Evolutionary conservation across 495 filamentous ascomycete genomes (phyloP).

Genomic region (Patellaria atrata): DNA sequence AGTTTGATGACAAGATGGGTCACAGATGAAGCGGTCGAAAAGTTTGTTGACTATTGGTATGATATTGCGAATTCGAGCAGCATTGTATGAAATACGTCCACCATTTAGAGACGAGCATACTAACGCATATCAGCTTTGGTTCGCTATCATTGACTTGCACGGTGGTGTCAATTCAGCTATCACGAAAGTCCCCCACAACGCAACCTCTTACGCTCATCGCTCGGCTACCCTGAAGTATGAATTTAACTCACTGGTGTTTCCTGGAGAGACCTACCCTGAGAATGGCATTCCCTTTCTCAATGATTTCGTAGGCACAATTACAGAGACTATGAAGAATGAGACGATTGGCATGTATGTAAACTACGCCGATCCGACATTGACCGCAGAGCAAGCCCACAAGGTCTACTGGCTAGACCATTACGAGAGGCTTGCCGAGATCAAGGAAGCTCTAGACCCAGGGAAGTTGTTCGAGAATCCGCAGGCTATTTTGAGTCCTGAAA

Average conservation of each 20-base stretch:
- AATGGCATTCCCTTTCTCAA: slow-evolving; percentile 33
- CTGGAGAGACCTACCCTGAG: slow-evolving; percentile 24
- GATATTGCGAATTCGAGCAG: no score
- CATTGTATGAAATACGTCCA: no score
- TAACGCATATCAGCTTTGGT: slow-evolving; percentile 11
- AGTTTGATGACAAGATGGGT: no score
- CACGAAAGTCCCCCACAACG: slow-evolving; percentile 8
- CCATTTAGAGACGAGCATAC: no score
- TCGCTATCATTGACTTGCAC: slow-evolving; percentile 19
- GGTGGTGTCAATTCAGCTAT: slow-evolving; percentile 16
- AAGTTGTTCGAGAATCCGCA: slow-evolving; percentile 52
- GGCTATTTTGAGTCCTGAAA: no score
- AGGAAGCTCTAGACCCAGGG: slow-evolving; percentile 39
- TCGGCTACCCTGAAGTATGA: slow-evolving; percentile 46
- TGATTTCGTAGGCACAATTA: slow-evolving; percentile 23
- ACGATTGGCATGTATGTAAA: slow-evolving; percentile 45
- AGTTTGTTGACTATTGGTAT: no score
- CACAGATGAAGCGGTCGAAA: no score
- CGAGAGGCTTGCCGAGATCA: slow-evolving; percentile 33
- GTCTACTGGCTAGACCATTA: slow-evolving; percentile 45
- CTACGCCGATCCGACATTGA: slow-evolving; percentile 51
- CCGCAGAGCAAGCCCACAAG: slow-evolving; percentile 30
- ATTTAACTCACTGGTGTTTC: slow-evolving; percentile 27
- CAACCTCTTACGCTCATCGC: slow-evolving; percentile 39
- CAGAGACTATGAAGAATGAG: slow-evolving; percentile 18